A percentile compares a stretch with the other conserved stretches of the same genome.
Evolutionary conservation across 345 rosid genomes (phyloP).

Genomic region (Mangifera indica): DNA sequence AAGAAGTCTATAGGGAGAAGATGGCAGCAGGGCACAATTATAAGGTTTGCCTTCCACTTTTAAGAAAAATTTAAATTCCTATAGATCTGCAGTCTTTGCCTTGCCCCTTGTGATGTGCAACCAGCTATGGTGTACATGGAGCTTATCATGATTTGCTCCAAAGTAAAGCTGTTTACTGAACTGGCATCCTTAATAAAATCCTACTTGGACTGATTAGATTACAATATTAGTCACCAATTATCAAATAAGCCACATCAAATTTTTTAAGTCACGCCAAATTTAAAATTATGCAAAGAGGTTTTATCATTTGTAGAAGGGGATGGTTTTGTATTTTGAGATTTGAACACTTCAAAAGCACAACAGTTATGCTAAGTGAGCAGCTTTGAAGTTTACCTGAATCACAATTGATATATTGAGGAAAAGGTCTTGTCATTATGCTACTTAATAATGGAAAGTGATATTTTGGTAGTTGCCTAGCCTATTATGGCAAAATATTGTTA

Average conservation of each 20-base stretch:
- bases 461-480: neutral
- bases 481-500: neutral
- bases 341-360: neutral
- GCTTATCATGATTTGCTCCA: neutral
- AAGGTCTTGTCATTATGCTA: neutral
- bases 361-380: neutral
- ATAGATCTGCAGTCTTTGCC: neutral
- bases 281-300: neutral
- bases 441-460: neutral
- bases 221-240: neutral
- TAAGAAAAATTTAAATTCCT: neutral
- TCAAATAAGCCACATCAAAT: neutral
- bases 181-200: neutral
- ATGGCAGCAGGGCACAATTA: constrained; percentile 93
- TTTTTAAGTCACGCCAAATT: neutral
- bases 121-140: neutral
- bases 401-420: neutral
- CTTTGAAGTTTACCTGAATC: neutral
- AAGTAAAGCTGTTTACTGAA: neutral
- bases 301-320: neutral
- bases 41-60: constrained; percentile 49
- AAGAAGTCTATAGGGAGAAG: constrained; percentile 84
- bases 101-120: neutral
- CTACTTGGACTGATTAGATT: neutral
- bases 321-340: neutral